Percentiles rank a stretch among this genome's conserved stretches.
Evolutionary conservation across 371 early-diverging fungal species (phyloP).

Genomic region (Syncephalastrum sp.): DNA sequence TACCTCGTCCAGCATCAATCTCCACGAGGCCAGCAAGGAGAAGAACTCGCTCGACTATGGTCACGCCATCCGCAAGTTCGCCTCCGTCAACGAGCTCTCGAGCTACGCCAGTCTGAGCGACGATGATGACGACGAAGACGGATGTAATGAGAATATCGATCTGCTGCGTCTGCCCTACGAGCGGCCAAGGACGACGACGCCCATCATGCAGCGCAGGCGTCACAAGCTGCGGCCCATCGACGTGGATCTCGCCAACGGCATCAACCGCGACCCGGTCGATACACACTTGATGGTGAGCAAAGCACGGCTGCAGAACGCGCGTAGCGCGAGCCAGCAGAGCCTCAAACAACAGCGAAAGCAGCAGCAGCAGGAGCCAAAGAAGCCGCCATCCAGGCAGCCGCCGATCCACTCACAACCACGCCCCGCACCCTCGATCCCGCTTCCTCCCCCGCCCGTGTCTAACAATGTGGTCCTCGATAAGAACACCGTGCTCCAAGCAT

Average conservation of each 20-base stretch:
- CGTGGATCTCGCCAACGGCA: constrained; percentile 24
- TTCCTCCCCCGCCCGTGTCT: too few species aligned
- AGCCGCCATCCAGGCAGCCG: constrained; percentile 6
- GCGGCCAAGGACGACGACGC: constrained; percentile 19
- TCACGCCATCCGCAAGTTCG: constrained; percentile 19
- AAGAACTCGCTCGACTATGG: constrained; percentile 1
- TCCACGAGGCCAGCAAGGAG: neutral
- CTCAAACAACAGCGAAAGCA: constrained; percentile 3
- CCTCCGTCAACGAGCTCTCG: constrained; percentile 17
- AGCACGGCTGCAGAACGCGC: constrained; percentile 11
- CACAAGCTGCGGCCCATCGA: constrained; percentile 21
- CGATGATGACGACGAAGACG: constrained; percentile 1
- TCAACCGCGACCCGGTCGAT: constrained; percentile 10
- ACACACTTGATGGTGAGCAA: constrained; percentile 12
- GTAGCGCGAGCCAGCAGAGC: constrained; percentile 6
- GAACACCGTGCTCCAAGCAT: too few species aligned
- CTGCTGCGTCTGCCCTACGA: constrained; percentile 4
- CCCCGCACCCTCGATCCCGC: too few species aligned
- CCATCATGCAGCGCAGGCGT: constrained; percentile 14
- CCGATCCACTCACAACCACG: constrained; percentile 5
- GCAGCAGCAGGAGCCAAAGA: constrained; percentile 1
- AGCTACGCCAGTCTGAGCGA: constrained; percentile 2
- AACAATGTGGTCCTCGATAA: too few species aligned
- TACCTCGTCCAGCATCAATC: constrained; percentile 13
- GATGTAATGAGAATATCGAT: neutral